Evolutionary conservation across 495 filamentous ascomycete species (phyloP).

Genomic region (Podospora pseudopauciseta): DNA sequence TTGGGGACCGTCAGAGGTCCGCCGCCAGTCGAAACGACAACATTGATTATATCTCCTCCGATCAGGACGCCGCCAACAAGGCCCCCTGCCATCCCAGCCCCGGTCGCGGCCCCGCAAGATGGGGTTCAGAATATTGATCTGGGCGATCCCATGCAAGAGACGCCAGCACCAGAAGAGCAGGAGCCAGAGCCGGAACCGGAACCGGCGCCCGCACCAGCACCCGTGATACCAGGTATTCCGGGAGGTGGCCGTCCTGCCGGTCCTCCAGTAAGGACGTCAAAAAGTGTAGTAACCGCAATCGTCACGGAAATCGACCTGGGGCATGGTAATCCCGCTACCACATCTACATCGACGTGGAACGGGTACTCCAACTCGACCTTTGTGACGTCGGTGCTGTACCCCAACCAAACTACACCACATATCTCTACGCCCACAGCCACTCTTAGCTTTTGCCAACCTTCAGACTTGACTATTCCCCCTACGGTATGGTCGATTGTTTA

Average conservation of each 20-base stretch:
- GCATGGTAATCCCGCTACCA: neutral
- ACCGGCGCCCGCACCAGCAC: neutral
- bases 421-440: conserved; percentile 4
- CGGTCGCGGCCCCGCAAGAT: neutral
- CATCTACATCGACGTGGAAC: neutral
- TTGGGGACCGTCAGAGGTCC: conserved; percentile 10
- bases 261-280: neutral
- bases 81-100: conserved; percentile 1
- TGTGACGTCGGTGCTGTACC: conserved; percentile 1
- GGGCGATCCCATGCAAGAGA: neutral
- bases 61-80: neutral
- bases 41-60: neutral
- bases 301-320: conserved; percentile 13
- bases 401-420: conserved; percentile 15
- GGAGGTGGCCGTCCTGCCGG: conserved; percentile 5
- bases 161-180: neutral
- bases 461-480: conserved; percentile 9
- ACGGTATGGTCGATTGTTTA: conserved; percentile 41
- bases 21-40: conserved; percentile 17
- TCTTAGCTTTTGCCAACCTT: conserved; percentile 21
- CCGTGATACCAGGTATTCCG: neutral
- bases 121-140: neutral
- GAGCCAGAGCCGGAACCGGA: neutral
- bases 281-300: neutral
- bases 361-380: neutral